Percentiles rank a stretch among this genome's conserved stretches.
Evolutionary conservation across 1,284 basidiomycete species (phyloP).

Genomic region (Fomitopsis betulina): DNA sequence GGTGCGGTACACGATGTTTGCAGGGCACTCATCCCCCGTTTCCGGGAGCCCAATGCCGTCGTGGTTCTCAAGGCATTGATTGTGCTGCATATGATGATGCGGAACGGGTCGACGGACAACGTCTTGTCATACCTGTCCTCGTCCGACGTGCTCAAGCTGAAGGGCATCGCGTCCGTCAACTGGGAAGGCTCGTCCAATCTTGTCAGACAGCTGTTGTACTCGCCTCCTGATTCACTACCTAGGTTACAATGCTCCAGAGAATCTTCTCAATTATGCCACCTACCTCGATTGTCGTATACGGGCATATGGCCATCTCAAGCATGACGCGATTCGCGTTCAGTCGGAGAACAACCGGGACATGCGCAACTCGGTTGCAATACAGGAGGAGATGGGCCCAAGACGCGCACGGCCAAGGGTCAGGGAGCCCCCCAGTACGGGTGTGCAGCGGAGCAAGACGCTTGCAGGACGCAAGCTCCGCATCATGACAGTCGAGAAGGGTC

Average conservation of each 20-base stretch:
- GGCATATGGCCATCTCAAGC: constrained; percentile 88
- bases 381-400: constrained; percentile 40
- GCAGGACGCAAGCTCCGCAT: constrained; percentile 80
- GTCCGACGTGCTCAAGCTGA: constrained; percentile 74
- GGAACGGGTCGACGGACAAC: constrained; percentile 90
- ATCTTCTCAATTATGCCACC: constrained; percentile 81
- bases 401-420: constrained; percentile 17
- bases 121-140: constrained; percentile 81
- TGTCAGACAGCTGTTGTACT: constrained; percentile 2
- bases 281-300: constrained; percentile 90
- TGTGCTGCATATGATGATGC: constrained; percentile 93
- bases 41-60: constrained; percentile 87
- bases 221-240: constrained; percentile 7
- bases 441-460: constrained; percentile 71
- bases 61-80: constrained; percentile 97
- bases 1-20: constrained; percentile 90
- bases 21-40: constrained; percentile 76
- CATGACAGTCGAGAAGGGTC: constrained; percentile 94
- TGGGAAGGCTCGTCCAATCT: constrained; percentile 67
- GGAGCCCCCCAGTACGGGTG: constrained; percentile 20
- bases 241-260: constrained; percentile 86
- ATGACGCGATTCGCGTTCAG: constrained; percentile 90
- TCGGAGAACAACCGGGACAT: constrained; percentile 84
- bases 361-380: constrained; percentile 58
- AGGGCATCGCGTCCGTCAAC: constrained; percentile 70